Conservation (phyloP, 2,329 filamentous ascomycete genomes). For the Diaporthe velutina region DNA sequence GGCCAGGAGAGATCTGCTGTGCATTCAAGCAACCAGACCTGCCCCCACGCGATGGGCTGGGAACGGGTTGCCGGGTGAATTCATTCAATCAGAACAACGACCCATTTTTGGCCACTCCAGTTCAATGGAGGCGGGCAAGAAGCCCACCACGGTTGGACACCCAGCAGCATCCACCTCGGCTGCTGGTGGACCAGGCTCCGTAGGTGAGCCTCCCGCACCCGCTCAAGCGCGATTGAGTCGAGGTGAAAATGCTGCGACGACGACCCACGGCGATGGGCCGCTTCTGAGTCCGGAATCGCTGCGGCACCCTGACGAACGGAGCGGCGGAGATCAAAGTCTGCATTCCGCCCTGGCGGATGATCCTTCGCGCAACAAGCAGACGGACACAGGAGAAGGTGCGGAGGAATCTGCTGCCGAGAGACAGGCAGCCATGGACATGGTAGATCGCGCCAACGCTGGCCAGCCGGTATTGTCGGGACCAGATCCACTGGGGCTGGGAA, state of each 20-base stretch:
- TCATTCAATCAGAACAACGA: slow-evolving; percentile 13
- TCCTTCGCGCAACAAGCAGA: slow-evolving; percentile 40
- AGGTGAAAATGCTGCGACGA: slow-evolving; percentile 7
- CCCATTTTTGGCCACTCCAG: slow-evolving; percentile 4
- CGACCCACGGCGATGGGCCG: slow-evolving; percentile 8
- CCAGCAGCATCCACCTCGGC: slow-evolving; percentile 38
- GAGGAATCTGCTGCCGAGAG: slow-evolving; percentile 19
- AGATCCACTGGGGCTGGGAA: slow-evolving; percentile 24
- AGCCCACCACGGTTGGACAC: slow-evolving; percentile 35
- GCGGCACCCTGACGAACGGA: neutral
- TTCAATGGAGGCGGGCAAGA: slow-evolving; percentile 23
- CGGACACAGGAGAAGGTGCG: slow-evolving; percentile 30
- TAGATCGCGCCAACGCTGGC: slow-evolving; percentile 29
- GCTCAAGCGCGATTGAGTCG: neutral
- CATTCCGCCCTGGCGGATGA: neutral
- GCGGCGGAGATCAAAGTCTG: neutral
- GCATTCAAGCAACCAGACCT: neutral
- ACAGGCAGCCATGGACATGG: slow-evolving; percentile 31
- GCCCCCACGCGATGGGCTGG: slow-evolving; percentile 23
- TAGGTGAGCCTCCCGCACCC: neutral
- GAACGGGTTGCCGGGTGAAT: slow-evolving; percentile 21
- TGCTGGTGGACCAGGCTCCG: slow-evolving; percentile 24
- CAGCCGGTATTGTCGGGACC: slow-evolving; percentile 29
- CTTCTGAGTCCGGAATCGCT: slow-evolving; percentile 45
- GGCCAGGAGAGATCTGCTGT: neutral